Conservation (phyloP, 1,284 basidiomycete genomes). For the Sanghuangporus baumii region DNA sequence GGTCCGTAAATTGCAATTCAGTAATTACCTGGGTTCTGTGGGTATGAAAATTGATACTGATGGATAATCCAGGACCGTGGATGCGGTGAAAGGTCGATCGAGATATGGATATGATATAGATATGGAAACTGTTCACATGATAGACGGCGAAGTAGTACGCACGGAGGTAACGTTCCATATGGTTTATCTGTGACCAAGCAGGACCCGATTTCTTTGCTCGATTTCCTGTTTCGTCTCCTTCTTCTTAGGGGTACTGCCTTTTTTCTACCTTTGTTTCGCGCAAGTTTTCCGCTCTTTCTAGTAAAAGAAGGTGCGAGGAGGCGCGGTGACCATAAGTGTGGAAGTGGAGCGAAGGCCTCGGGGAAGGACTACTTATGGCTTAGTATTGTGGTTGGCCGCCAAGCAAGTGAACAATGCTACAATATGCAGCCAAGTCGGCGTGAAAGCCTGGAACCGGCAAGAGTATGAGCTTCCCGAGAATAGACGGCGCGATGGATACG, state of each 20-base stretch:
- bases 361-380: background rate
- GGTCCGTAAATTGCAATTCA: background rate
- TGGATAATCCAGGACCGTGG: constrained; percentile 1
- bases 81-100: background rate
- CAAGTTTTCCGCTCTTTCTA: background rate
- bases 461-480: background rate
- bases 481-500: constrained; percentile 1
- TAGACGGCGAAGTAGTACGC: background rate
- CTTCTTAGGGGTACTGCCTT: background rate
- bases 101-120: background rate
- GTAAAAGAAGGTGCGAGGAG: background rate
- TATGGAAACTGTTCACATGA: background rate
- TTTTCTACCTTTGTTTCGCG: background rate
- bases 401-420: background rate
- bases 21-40: background rate
- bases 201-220: background rate
- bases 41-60: background rate
- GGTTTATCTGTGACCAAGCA: background rate
- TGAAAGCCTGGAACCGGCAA: constrained; percentile 1
- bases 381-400: background rate
- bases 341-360: background rate
- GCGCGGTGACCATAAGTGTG: background rate
- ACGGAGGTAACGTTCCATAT: background rate
- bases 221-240: background rate
- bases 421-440: background rate